phyloP scores from a whole-genome alignment of 2,329 filamentous ascomycete species.

The Cladosporium cucumerinum region DNA sequence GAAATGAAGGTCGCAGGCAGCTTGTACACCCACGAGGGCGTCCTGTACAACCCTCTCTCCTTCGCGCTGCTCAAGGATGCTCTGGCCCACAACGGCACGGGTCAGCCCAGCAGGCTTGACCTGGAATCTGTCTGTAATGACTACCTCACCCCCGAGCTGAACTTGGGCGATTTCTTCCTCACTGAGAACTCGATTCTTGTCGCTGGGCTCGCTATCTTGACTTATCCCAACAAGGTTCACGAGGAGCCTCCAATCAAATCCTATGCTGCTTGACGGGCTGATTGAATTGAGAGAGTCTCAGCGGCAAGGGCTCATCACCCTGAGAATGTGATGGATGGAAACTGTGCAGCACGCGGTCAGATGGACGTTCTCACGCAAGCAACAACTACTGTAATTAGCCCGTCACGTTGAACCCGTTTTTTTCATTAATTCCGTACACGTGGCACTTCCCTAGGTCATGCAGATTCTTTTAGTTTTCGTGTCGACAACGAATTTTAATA shows the following conservation, averaged over 20 bases:
- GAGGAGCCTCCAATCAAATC: constrained; percentile 41
- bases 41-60: constrained; percentile 49
- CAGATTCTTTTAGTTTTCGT: background rate
- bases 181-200: constrained; percentile 44
- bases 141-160: constrained; percentile 39
- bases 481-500: background rate
- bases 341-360: background rate
- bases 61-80: constrained; percentile 48
- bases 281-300: too few species aligned
- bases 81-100: constrained; percentile 48
- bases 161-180: constrained; percentile 45
- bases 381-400: too few species aligned
- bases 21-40: constrained; percentile 51
- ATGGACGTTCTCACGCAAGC: too few species aligned
- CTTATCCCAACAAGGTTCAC: constrained; percentile 35
- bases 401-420: too few species aligned
- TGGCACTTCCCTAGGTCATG: background rate
- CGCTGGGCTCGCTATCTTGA: constrained; percentile 36
- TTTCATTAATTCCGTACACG: background rate
- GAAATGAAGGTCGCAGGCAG: constrained; percentile 39
- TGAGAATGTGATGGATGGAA: background rate
- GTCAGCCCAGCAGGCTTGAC: constrained; percentile 39
- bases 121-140: constrained; percentile 40
- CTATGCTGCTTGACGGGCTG: background rate
- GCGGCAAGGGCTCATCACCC: background rate